A percentile compares a stretch with the other conserved stretches of the same genome.
Conservation (phyloP, 1,284 basidiomycete genomes). For the Irpex sp. region DNA sequence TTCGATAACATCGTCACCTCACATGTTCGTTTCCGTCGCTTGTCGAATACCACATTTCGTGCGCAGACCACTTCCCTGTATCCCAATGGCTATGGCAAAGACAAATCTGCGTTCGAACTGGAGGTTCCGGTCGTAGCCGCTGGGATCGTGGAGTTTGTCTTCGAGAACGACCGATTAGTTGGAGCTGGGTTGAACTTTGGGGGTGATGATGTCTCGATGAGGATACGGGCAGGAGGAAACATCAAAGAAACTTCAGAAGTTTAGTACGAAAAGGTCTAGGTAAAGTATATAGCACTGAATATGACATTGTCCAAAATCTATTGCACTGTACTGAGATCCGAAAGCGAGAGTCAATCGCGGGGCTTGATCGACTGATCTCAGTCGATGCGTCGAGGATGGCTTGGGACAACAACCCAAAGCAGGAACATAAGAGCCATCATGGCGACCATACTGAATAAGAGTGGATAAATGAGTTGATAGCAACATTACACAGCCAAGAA, state of each 20-base stretch:
- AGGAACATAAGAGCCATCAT: constrained; percentile 40
- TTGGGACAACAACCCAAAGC: neutral
- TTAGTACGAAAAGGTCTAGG: constrained; percentile 15
- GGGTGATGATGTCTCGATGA: constrained; percentile 9
- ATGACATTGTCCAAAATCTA: no score
- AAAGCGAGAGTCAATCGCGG: no score
- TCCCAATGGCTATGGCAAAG: neutral
- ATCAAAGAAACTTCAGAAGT: constrained; percentile 21
- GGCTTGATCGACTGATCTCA: neutral
- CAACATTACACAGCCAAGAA: neutral
- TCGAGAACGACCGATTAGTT: constrained; percentile 1
- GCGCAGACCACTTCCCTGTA: neutral
- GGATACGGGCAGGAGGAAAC: constrained; percentile 10
- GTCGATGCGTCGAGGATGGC: neutral
- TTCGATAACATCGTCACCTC: no score
- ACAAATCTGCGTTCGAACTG: constrained; percentile 10
- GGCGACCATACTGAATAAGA: constrained; percentile 32
- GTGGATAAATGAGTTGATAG: neutral
- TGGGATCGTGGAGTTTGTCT: neutral
- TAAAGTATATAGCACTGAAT: no score
- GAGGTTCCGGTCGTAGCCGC: neutral
- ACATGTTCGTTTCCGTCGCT: no score
- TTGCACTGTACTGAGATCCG: no score
- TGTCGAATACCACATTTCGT: no score
- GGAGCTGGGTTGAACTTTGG: constrained; percentile 16